Conservation (phyloP, 2,329 filamentous ascomycete species). For the Magnaporthiopsis poae region DNA sequence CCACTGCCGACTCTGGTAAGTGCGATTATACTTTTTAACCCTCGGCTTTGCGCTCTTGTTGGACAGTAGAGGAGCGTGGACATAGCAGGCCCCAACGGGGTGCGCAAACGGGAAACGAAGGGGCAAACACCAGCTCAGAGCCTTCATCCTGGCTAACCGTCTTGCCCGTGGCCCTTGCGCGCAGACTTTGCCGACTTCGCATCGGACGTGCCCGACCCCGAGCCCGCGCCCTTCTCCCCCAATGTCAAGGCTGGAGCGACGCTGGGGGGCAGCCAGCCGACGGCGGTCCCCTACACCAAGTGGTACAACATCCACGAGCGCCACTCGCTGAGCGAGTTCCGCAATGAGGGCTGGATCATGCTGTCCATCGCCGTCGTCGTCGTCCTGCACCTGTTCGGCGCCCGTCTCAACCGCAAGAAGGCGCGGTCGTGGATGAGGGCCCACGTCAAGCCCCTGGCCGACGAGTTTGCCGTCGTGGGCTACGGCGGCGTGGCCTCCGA, state of each 20-base stretch:
- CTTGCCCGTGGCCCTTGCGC: too few species aligned
- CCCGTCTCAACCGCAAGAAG: constrained; percentile 67
- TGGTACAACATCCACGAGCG: constrained; percentile 98
- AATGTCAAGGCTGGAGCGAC: constrained; percentile 29
- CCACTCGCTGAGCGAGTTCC: constrained; percentile 73
- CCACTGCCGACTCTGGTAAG: constrained; percentile 55
- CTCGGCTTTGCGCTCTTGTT: too few species aligned
- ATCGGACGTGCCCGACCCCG: constrained; percentile 56
- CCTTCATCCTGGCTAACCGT: too few species aligned
- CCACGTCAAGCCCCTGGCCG: constrained; percentile 60
- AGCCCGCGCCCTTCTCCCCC: constrained; percentile 38
- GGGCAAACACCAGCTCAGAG: background rate
- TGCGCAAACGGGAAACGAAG: background rate
- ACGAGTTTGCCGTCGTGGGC: constrained; percentile 81
- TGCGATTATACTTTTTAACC: background rate
- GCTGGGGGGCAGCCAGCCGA: constrained; percentile 34
- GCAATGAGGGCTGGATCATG: constrained; percentile 73
- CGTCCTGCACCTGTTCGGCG: constrained; percentile 70
- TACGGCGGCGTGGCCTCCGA: constrained; percentile 52
- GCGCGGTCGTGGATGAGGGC: constrained; percentile 71
- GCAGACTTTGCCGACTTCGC: constrained; percentile 92
- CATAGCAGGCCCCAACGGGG: background rate
- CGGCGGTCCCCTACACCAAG: constrained; percentile 65
- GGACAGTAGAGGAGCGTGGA: too few species aligned
- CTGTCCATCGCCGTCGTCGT: constrained; percentile 65